These are phyloP conservation scores for Corymbia citriodora DNA, from an alignment of 441 rosid genomes.

Conservation along the genomic window DNA sequence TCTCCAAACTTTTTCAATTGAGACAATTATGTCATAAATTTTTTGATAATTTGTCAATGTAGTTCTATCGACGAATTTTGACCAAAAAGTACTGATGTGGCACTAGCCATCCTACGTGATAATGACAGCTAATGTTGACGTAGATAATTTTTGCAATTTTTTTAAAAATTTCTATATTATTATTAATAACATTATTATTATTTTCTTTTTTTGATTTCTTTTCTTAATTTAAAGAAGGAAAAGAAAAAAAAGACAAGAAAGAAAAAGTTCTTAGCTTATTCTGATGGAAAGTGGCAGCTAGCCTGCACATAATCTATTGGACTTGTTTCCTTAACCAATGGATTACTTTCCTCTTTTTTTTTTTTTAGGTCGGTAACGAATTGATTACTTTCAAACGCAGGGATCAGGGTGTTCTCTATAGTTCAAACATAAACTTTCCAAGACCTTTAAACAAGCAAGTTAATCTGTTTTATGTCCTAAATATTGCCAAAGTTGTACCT, in stretches of 20 bases:
- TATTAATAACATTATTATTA: background rate
- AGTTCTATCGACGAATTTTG: no score
- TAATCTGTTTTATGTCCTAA: background rate
- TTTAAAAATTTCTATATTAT: background rate
- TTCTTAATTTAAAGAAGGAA: background rate
- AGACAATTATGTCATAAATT: background rate
- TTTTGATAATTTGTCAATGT: background rate
- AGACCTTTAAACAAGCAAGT: background rate
- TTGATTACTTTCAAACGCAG: background rate
- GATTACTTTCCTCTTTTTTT: background rate
- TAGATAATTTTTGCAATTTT: background rate
- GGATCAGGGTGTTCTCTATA: background rate
- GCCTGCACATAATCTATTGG: background rate
- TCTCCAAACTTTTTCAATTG: background rate
- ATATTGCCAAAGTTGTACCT: background rate
- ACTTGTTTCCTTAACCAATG: background rate
- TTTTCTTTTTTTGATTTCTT: background rate
- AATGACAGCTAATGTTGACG: accelerated
- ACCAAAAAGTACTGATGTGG: accelerated
- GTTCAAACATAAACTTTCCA: background rate
- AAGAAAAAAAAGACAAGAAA: background rate
- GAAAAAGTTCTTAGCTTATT: background rate
- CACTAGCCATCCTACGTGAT: background rate
- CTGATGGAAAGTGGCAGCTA: background rate
- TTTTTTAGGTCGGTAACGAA: no score